Evolutionary conservation across 2,329 filamentous ascomycete genomes (phyloP).

Genomic region (Aspergillus niger): DNA sequence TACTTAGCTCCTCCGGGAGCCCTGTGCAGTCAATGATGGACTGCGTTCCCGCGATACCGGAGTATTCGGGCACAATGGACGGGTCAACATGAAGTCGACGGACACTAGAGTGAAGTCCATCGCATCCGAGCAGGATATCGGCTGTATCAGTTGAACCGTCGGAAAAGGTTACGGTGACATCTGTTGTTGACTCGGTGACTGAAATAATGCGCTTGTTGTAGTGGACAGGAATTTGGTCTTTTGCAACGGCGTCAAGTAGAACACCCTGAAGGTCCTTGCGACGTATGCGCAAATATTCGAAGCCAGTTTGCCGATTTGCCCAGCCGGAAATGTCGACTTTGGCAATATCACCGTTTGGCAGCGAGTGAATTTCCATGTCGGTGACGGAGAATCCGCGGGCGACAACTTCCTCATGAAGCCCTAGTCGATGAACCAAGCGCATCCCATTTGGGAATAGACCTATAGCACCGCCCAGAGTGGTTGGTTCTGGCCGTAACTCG

Average conservation of each 20-base stretch:
- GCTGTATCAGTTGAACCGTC: slow-evolving; percentile 19
- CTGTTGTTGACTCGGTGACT: slow-evolving; percentile 23
- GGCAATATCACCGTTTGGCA: not conserved
- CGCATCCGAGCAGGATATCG: slow-evolving; percentile 37
- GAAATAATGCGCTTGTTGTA: slow-evolving; percentile 11
- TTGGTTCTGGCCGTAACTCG: slow-evolving; percentile 32
- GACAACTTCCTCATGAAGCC: slow-evolving; percentile 20
- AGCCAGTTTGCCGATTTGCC: slow-evolving; percentile 22
- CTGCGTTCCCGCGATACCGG: slow-evolving; percentile 29
- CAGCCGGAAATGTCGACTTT: not conserved
- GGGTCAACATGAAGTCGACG: slow-evolving; percentile 36
- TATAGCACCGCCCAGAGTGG: slow-evolving; percentile 35
- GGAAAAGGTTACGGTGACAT: slow-evolving; percentile 16
- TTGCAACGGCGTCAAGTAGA: slow-evolving; percentile 22
- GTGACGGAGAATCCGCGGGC: slow-evolving; percentile 13
- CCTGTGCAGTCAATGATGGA: slow-evolving; percentile 17
- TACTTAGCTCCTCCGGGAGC: not conserved
- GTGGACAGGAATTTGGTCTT: slow-evolving; percentile 11
- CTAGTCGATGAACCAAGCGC: slow-evolving; percentile 30
- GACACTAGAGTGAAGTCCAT: slow-evolving; percentile 43
- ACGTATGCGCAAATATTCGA: slow-evolving; percentile 30
- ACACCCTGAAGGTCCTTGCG: slow-evolving; percentile 31
- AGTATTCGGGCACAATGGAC: slow-evolving; percentile 32
- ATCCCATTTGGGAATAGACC: slow-evolving; percentile 35
- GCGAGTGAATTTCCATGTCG: not conserved